phyloP scores from a whole-genome alignment of 805 yeast species.

The Schizosaccharomyces japonicus region DNA sequence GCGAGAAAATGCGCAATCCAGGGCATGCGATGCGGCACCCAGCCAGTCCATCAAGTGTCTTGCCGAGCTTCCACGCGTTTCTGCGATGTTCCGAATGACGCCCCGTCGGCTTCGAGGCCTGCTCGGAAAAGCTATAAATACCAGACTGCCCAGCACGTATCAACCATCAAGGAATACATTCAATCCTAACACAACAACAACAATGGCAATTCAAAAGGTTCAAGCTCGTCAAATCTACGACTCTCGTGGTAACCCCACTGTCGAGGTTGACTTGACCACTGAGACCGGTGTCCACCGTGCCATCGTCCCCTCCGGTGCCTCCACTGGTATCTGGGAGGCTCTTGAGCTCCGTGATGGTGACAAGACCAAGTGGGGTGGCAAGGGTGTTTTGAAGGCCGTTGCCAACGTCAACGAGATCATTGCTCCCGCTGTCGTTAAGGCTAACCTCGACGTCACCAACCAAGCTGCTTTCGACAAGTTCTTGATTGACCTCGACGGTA shows the following conservation, averaged over 20 bases:
- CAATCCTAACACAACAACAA: no score
- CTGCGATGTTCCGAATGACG: no score
- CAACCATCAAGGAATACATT: no score
- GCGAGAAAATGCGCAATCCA: no score
- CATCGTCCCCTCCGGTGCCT: conserved; percentile 98
- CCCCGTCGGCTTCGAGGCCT: no score
- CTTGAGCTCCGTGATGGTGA: conserved; percentile 95
- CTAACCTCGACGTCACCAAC: conserved; percentile 60
- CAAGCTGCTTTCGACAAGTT: conserved; percentile 74
- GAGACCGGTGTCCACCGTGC: conserved; percentile 85
- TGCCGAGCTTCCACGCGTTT: no score
- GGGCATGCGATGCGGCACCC: no score
- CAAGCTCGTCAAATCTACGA: conserved; percentile 95
- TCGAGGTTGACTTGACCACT: conserved; percentile 89
- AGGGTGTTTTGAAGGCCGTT: conserved; percentile 92
- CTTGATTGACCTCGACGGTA: conserved; percentile 74
- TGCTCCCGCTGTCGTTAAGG: conserved; percentile 79
- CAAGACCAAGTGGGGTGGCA: conserved; percentile 81
- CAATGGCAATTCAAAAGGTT: conserved; percentile 68
- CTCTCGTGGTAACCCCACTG: conserved; percentile 93
- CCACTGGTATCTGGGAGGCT: conserved; percentile 98
- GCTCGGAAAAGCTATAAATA: no score
- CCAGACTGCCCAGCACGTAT: no score
- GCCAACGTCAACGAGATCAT: conserved; percentile 82
- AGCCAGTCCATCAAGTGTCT: no score